Conservation (phyloP, 257 asterid genomes). For the Solanum sejunctum region DNA sequence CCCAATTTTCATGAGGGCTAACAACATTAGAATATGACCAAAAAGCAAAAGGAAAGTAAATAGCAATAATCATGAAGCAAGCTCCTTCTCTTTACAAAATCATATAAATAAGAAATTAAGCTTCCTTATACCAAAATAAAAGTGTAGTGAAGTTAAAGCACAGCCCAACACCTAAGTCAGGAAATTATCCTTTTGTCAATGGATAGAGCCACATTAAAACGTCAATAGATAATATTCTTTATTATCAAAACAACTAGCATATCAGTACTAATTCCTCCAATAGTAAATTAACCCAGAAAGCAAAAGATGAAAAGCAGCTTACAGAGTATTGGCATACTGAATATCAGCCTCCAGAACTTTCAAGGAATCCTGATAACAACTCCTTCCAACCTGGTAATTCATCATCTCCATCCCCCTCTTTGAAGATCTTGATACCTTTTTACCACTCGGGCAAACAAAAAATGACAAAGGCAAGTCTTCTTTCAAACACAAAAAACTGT, state of each 20-base stretch:
- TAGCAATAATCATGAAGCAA: neutral
- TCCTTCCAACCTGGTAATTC: conserved; percentile 54
- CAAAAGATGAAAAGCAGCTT: conserved; percentile 10
- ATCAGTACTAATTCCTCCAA: neutral
- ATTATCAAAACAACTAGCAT: neutral
- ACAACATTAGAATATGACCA: neutral
- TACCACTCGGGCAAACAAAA: conserved; percentile 7
- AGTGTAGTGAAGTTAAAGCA: neutral
- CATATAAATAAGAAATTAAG: neutral
- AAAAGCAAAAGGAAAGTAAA: neutral
- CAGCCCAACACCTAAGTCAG: neutral
- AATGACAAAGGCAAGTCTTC: conserved; percentile 7
- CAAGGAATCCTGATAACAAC: conserved; percentile 52
- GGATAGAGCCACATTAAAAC: neutral
- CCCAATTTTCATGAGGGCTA: neutral
- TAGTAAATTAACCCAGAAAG: neutral
- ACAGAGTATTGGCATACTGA: conserved; percentile 78
- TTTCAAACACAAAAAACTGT: conserved; percentile 14
- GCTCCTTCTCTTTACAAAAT: neutral
- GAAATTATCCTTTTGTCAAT: neutral
- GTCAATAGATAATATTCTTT: neutral
- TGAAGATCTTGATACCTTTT: neutral
- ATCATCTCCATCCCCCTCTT: conserved; percentile 43
- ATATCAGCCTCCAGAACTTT: conserved; percentile 72
- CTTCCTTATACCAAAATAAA: neutral